Evolutionary conservation across 2,329 filamentous ascomycete species (phyloP).

Genomic region (Triangularia setosa): DNA sequence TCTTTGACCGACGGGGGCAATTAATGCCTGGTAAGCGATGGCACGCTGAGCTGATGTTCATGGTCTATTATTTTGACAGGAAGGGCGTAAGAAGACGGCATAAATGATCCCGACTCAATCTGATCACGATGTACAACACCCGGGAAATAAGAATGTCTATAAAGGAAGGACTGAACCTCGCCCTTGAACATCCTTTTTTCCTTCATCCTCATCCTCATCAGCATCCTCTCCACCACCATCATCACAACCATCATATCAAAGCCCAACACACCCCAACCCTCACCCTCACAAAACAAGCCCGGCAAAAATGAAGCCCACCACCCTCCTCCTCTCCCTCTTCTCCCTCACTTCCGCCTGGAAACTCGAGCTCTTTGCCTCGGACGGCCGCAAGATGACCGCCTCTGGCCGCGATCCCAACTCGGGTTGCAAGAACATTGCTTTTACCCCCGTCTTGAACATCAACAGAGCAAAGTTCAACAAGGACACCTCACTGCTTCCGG

Average conservation of each 20-base stretch:
- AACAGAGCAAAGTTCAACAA: slow-evolving; percentile 15
- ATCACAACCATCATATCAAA: not conserved
- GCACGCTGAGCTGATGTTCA: not conserved
- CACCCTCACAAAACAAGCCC: too few species aligned
- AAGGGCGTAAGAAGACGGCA: not conserved
- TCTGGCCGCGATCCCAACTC: slow-evolving; percentile 9
- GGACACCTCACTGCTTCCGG: slow-evolving; percentile 2
- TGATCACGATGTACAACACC: too few species aligned
- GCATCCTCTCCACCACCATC: not conserved
- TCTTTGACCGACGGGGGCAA: not conserved
- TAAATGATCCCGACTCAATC: not conserved
- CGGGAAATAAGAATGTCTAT: not conserved
- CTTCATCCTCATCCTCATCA: not conserved
- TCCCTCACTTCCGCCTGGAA: slow-evolving; percentile 16
- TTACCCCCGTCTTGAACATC: slow-evolving; percentile 17
- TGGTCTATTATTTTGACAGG: not conserved
- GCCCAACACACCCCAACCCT: not conserved
- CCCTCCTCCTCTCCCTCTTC: slow-evolving; percentile 6
- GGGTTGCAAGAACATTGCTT: slow-evolving; percentile 18
- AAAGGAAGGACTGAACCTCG: not conserved
- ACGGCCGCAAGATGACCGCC: slow-evolving; percentile 11
- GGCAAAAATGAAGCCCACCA: slow-evolving; percentile 16
- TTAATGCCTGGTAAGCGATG: not conserved
- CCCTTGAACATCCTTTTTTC: not conserved
- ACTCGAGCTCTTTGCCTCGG: slow-evolving; percentile 12